Evolutionary conservation across 306 rosid species (phyloP), one percentile per base, ranked within the genome.

Genomic region (Vicia sativa): DNA sequence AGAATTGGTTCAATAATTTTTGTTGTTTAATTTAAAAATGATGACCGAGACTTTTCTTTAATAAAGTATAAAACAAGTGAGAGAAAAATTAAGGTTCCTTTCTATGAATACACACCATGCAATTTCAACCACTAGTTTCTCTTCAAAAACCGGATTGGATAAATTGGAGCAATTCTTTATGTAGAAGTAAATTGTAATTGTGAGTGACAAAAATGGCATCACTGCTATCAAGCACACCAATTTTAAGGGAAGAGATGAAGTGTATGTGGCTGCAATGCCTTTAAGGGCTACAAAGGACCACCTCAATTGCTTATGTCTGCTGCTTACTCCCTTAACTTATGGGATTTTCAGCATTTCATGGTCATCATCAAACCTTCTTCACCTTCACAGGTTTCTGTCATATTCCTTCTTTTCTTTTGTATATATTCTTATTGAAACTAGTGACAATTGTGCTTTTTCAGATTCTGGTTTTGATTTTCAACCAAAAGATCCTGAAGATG

Each of bases 271-370:
- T 18, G 81, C 96, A 59, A 79, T 90, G 78, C 89, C 97, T 67
- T 78, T 93, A 26, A 83, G 90, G 68, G 97, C 96, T 71, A n/a
- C 85, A 45, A 93, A 83, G 74, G 99, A 64, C 96, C 95, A 49
- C 80, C 97, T 26, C 97, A 93, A 58, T 65, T 90, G 73, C 78
- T 85, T 55, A 78, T 80, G 80, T 88, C 99, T 42, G 65, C 89
- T 43, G 90, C 92, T 5, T 83, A 79, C 77, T 83, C 96, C 44
- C 82, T 90, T 80, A 83, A 78, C 78, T 50, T 90, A 67, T 86
- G 96, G 97, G 83, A 86, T 86, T 82, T 88, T 0, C 96, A 90
- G 58, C 99, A 93, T 77, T 87, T 88, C 87, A 85, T 88, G 89
- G 99, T 90, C 71, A 55, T 93, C 57, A 50, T 90, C 80, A 80